phyloP scores from a whole-genome alignment of 495 filamentous ascomycete genomes.

The Lepidopterella palustris region DNA sequence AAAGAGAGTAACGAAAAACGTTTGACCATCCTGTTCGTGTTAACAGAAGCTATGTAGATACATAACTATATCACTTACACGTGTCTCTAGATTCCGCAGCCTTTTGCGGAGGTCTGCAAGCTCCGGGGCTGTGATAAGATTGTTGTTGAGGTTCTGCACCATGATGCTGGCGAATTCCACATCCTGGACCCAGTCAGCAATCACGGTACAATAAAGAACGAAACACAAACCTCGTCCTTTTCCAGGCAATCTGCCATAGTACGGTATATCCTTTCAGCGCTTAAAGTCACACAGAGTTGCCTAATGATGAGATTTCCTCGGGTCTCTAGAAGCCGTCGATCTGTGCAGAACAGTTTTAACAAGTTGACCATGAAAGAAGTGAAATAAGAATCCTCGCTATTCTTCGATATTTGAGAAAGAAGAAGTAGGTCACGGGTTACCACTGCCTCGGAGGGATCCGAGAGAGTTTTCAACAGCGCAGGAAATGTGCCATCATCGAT shows the following conservation, averaged over 20 bases:
- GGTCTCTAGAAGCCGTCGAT: constrained; percentile 82
- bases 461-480: constrained; percentile 90
- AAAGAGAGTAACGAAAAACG: constrained; percentile 90
- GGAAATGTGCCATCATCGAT: constrained; percentile 98
- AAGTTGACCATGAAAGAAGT: constrained; percentile 97
- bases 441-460: constrained; percentile 90
- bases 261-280: constrained; percentile 91
- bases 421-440: constrained; percentile 93
- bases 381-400: constrained; percentile 96
- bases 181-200: constrained; percentile 48
- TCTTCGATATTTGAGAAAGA: constrained; percentile 89
- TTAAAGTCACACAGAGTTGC: constrained; percentile 86
- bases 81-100: constrained; percentile 81
- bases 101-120: constrained; percentile 84
- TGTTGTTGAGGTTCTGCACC: constrained; percentile 99
- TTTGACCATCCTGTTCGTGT: constrained; percentile 70
- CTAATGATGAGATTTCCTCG: constrained; percentile 94
- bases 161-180: constrained; percentile 98
- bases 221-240: constrained; percentile 67
- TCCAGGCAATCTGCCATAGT: constrained; percentile 95
- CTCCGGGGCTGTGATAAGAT: constrained; percentile 94
- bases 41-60: constrained; percentile 14
- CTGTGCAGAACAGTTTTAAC: constrained; percentile 89
- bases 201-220: not conserved
- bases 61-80: constrained; percentile 41